Evolutionary conservation across 768 basidiomycete species (phyloP), one percentile per base, ranked within the genome.

Genomic region (Tricholoma hemisulphureum): DNA sequence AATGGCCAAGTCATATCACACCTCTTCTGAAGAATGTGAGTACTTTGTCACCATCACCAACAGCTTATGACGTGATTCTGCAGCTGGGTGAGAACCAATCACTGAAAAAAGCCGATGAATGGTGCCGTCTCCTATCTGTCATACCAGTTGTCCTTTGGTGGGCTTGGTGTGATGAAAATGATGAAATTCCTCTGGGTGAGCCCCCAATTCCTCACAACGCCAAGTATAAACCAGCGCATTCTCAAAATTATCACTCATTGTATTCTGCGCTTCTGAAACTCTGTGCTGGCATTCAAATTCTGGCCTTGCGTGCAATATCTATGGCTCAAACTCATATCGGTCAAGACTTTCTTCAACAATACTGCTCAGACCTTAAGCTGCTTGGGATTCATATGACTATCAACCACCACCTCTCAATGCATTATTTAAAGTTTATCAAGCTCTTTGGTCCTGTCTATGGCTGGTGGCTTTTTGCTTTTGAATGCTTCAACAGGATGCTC

Each of bases 401-500:
- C 32, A 71, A 71, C 46, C 69, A 74, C 37, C 72, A 74, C 49
- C 60, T 72, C 4, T 59, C 63, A 6, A 64, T 64, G 52, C 72
- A 73, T 51, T 67, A 61, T 34, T 11, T 32, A 7, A 49, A 59
- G 3, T 66, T 67, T 35, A 56, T 74, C 24, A 34, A 62, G 20
- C 50, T 51, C 1, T 73, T 64, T 57, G 72, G 71, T 7, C 73
- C 73, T 9, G 62, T 72, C 10, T 72, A 73, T 32, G 65, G 55
- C 10, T 73, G 70, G 71, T 75, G 74, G 72, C 58, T 73, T 0
- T 75, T 75, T 51, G 67, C 65, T 0, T 74, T 73, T 55, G 71
- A 75, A 52, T 56, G 65, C 5, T 73, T 73, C 58, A 75, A 75
- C 58, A 68, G 72, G 0, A 65, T 71, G 60, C 57, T 74, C 9